Percentiles rank a stretch among this genome's conserved stretches.
phyloP scores from a whole-genome alignment of 208 protist species.

The Vickermania ingenoplastis region DNA sequence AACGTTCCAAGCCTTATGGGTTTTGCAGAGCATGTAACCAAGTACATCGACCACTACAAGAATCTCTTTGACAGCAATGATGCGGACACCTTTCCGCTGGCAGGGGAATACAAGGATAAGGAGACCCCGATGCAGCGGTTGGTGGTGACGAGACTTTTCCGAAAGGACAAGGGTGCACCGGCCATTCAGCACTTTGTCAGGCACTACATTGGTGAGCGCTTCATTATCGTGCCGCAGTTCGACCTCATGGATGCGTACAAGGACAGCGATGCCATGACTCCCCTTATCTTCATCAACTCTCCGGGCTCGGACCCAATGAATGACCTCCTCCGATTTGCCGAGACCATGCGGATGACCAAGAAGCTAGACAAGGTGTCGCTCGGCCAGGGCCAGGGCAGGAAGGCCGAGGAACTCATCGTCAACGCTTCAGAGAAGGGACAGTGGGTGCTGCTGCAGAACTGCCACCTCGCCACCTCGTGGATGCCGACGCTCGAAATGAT shows the following conservation, averaged over 20 bases:
- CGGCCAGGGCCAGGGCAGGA: constrained; percentile 94
- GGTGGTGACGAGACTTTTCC: constrained; percentile 90
- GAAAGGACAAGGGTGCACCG: constrained; percentile 94
- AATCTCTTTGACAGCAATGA: constrained; percentile 88
- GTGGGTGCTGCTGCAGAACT: constrained; percentile 97
- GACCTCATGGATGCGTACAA: constrained; percentile 91
- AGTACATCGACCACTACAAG: constrained; percentile 77
- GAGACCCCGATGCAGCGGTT: constrained; percentile 91
- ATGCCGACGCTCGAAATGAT: constrained; percentile 91
- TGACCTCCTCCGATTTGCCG: constrained; percentile 92
- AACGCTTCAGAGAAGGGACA: constrained; percentile 79
- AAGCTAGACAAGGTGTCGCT: constrained; percentile 94
- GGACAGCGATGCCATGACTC: constrained; percentile 88
- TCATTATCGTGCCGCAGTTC: constrained; percentile 94
- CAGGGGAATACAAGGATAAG: constrained; percentile 61
- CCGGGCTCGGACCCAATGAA: constrained; percentile 94
- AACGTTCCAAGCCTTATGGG: constrained; percentile 69
- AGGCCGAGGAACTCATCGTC: constrained; percentile 87
- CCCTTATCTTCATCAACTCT: constrained; percentile 97
- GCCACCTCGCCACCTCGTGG: constrained; percentile 93
- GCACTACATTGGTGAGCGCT: constrained; percentile 88
- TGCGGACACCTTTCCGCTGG: constrained; percentile 69
- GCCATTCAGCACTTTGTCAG: constrained; percentile 91
- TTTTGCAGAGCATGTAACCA: constrained; percentile 81
- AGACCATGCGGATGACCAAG: constrained; percentile 90